Base-by-base conservation (phyloP, 148 eudicot species). In the Cornus suecica region DNA sequence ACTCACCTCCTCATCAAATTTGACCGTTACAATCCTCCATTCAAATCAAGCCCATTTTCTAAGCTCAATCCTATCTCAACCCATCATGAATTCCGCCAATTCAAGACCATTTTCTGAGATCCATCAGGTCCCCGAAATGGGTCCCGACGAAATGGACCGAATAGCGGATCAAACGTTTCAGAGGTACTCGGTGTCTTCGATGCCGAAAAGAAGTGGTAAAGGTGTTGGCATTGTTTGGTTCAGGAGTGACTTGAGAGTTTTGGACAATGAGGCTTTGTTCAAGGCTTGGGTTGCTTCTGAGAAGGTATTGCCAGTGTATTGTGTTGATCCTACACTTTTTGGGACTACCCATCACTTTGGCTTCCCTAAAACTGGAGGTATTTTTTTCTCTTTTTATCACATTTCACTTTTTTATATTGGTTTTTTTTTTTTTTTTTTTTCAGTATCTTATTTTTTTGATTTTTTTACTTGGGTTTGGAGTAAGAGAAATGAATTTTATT, bases 301-400 rank as follows among this genome's bases (percentile, higher is more conserved):
- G 74, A 68, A 73, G 26, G 88, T 94, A 20, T 86, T 94, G 87
- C 97, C 98, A 41, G 87, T 94, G 14, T 94, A 92, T 74, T 92
- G 97, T 77, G 79, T 92, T 69, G 98, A 94, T 87, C 95, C 98
- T 66, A 73, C 97, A 71, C 79, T 81, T 54, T 90, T 94, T 62
- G 83, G 80, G 32, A 37, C 89, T 48, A 94, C 98, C 20, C 74
- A 81, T 80, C 48, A 84, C 83, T 94, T 94, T 80, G 95, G 88
- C 16, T 92, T 94, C 71, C 93, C 93, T 7, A 94, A 94, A 85
- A 92, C 98, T 77, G 98, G 98, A 80, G 97, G 98, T 94, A 87
- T 24, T 2, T 14, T 4, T 30, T 9, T 52, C 22, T 2, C 20
- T 4, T 68, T 68, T 24, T 41, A 18, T 65, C 3, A 9, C 28